Conservation (phyloP, 2,329 filamentous ascomycete species). For the Stagonosporopsis chrysanthemi region DNA sequence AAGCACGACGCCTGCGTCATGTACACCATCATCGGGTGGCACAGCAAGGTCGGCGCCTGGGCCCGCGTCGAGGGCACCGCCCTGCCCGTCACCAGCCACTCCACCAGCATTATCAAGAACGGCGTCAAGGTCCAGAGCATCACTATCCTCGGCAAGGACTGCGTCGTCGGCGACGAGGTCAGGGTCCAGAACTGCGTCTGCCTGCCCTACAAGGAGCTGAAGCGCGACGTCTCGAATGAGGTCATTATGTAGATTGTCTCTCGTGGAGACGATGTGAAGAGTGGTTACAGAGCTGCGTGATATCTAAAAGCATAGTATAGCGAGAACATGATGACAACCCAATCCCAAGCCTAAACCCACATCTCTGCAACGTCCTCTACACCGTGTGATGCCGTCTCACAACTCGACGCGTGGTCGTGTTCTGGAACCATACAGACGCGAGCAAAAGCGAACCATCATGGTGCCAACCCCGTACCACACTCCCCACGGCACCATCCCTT, state of each 20-base stretch:
- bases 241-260: slow-evolving; percentile 79
- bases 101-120: slow-evolving; percentile 95
- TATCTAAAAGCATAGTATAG: slow-evolving; percentile 2
- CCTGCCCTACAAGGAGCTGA: slow-evolving; percentile 96
- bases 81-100: slow-evolving; percentile 85
- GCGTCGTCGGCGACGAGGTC: slow-evolving; percentile 89
- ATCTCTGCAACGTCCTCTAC: no score
- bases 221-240: slow-evolving; percentile 85
- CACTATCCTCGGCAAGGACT: slow-evolving; percentile 97
- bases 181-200: slow-evolving; percentile 98
- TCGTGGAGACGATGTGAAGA: neutral
- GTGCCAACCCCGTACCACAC: neutral
- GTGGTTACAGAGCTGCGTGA: no score
- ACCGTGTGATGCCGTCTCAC: no score
- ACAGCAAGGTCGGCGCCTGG: slow-evolving; percentile 96
- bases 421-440: neutral
- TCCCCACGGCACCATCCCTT: neutral
- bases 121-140: slow-evolving; percentile 98
- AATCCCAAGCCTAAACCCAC: no score
- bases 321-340: neutral
- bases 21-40: slow-evolving; percentile 97
- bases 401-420: no score
- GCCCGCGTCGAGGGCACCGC: slow-evolving; percentile 95
- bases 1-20: slow-evolving; percentile 96
- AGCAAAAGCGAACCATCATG: neutral